Base-by-base conservation (phyloP, 768 basidiomycete species). In the Mycena crocata region DNA sequence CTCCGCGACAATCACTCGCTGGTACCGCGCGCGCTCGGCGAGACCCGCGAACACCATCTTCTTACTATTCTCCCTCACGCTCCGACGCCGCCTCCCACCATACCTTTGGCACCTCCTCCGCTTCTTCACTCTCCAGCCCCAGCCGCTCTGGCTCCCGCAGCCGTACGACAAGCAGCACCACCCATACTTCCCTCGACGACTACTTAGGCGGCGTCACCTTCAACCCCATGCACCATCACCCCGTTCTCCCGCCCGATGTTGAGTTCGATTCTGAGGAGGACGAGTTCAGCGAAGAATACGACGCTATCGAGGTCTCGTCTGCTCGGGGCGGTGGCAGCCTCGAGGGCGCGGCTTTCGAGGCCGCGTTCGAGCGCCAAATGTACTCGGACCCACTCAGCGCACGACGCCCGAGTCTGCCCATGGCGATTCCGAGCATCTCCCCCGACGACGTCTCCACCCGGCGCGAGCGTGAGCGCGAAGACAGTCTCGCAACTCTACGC, bases 401-500 rank as follows among this genome's bases (percentile, higher is more conserved):
- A 42, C 82, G 88, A 60, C 81, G 86, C 63, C 87, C 87, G 15
- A 91, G 89, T 70, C 71, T 86, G 19, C 89, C 90, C n/a, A 86
- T 90, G 79, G 82, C 83, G 44, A 89, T 90, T 15, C 86, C 89
- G 21, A 83, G 81, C 21, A 72, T 75, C 5, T 69, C 75, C 7
- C 57, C 56, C n/a, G 67, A 68, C 44, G 62, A 60, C 45, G 37
- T 35, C 6, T 15, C 54, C 24, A 31, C 34, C 15, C 52, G 44
- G 12, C 59, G 58, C 21, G 42, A 56, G 28, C 60, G 60, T 17
- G 46, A 55, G 23, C 81, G 88, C 46, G 90, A 90, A 72, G 86
- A 84, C 62, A 89, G 87, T 71, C 73, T 87, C 37, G 81, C 83
- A 42, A 90, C 89, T 14, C 73, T 89, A n/a, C 85, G 89, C 57